These are phyloP conservation scores for Apiotrichum sp. DNA, from an alignment of 1,284 basidiomycete species.

Conservation along the genomic window DNA sequence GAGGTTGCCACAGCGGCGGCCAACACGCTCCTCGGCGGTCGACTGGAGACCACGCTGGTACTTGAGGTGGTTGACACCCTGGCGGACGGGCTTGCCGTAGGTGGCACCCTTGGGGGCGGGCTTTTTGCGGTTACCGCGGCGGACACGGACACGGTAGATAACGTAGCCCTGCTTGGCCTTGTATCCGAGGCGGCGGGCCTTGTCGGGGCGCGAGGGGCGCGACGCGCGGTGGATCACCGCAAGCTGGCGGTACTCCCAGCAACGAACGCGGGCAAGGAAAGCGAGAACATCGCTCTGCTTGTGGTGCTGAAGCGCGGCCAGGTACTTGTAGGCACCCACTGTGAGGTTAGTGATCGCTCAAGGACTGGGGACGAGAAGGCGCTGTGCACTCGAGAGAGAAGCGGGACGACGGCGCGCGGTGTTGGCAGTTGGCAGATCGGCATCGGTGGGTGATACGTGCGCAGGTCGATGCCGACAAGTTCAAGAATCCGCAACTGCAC, in stretches of 20 bases:
- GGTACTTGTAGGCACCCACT: slow-evolving; percentile 81
- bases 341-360: neutral
- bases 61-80: slow-evolving; percentile 99
- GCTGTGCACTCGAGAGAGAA: too few species aligned
- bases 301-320: slow-evolving; percentile 57
- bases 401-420: too few species aligned
- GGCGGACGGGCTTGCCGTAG: slow-evolving; percentile 97
- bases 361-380: too few species aligned
- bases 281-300: slow-evolving; percentile 74
- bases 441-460: too few species aligned
- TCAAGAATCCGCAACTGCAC: too few species aligned
- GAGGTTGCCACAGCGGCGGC: slow-evolving; percentile 90
- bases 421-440: too few species aligned
- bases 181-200: slow-evolving; percentile 97
- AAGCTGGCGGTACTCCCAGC: slow-evolving; percentile 99
- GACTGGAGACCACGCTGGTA: slow-evolving; percentile 89
- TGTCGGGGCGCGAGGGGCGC: slow-evolving; percentile 96
- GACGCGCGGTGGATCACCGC: slow-evolving; percentile 98
- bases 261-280: slow-evolving; percentile 96
- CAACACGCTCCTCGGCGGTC: slow-evolving; percentile 97
- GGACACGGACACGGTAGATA: slow-evolving; percentile 94
- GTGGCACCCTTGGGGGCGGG: slow-evolving; percentile 92
- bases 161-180: slow-evolving; percentile 99
- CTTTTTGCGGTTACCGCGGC: slow-evolving; percentile 99
- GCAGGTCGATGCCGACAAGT: too few species aligned